Evolutionary conservation across 495 filamentous ascomycete species (phyloP).

Genomic region (Gamarada debralockiae): DNA sequence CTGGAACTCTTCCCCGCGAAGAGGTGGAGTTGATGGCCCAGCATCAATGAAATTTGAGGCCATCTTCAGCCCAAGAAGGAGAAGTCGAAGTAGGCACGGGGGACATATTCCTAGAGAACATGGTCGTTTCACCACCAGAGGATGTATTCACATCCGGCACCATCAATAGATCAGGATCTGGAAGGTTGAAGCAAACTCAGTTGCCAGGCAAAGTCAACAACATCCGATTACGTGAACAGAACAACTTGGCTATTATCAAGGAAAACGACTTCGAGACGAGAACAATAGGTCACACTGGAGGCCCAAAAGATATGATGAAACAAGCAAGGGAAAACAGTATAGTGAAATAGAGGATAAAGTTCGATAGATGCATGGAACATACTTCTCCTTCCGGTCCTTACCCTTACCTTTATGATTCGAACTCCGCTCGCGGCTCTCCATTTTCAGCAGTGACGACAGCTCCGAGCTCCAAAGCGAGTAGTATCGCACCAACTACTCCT

Average conservation of each 20-base stretch:
- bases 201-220: not conserved
- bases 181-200: not conserved
- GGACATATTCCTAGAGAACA: not conserved
- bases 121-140: not conserved
- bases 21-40: not conserved
- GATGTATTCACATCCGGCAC: not conserved
- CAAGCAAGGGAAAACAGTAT: no score
- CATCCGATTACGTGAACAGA: not conserved
- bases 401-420: no score
- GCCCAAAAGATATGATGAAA: not conserved
- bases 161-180: not conserved
- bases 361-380: no score
- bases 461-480: no score
- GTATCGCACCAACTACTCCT: no score
- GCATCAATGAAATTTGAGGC: not conserved
- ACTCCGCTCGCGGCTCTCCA: no score
- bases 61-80: conserved; percentile 7
- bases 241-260: no score
- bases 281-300: not conserved
- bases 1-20: conserved; percentile 10
- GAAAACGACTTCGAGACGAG: no score
- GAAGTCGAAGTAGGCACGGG: not conserved
- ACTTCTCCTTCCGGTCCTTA: no score
- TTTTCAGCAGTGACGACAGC: no score
- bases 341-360: no score